Conservation (phyloP, 768 basidiomycete genomes). For the Suillus tomentosus region DNA sequence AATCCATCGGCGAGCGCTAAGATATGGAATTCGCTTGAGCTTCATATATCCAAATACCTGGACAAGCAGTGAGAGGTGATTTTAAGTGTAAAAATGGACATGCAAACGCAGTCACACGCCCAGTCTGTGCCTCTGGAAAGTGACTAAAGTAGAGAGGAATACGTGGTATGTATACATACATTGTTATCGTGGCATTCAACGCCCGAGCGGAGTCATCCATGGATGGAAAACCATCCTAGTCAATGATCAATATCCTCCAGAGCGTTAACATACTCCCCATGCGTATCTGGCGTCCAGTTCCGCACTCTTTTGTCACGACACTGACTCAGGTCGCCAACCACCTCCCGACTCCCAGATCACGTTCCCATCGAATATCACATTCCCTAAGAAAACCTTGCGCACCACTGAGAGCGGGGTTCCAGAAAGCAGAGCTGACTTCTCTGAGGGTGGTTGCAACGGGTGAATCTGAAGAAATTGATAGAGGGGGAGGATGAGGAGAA, state of each 20-base stretch:
- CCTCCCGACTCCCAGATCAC: constrained; percentile 33
- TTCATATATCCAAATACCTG: neutral
- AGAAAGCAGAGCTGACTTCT: constrained; percentile 54
- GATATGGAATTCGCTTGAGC: neutral
- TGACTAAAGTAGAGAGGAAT: neutral
- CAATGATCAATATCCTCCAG: neutral
- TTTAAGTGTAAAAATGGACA: neutral
- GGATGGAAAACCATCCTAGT: neutral
- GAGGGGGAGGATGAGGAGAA: constrained; percentile 67
- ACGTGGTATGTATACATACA: neutral
- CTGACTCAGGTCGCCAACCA: constrained; percentile 40
- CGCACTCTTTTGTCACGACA: constrained; percentile 31
- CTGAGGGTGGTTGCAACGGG: constrained; percentile 11
- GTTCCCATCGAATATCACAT: constrained; percentile 71
- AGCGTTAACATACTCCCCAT: neutral
- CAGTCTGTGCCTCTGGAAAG: neutral
- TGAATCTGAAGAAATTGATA: constrained; percentile 16
- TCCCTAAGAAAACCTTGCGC: constrained; percentile 53
- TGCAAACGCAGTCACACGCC: neutral
- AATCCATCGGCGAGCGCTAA: neutral
- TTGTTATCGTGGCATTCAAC: neutral
- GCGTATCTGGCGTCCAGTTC: constrained; percentile 23
- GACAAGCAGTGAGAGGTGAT: neutral
- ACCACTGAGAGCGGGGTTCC: constrained; percentile 69
- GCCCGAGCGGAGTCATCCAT: neutral